Base-by-base conservation (phyloP, 2,329 filamentous ascomycete species). In the Lojkania enalia region DNA sequence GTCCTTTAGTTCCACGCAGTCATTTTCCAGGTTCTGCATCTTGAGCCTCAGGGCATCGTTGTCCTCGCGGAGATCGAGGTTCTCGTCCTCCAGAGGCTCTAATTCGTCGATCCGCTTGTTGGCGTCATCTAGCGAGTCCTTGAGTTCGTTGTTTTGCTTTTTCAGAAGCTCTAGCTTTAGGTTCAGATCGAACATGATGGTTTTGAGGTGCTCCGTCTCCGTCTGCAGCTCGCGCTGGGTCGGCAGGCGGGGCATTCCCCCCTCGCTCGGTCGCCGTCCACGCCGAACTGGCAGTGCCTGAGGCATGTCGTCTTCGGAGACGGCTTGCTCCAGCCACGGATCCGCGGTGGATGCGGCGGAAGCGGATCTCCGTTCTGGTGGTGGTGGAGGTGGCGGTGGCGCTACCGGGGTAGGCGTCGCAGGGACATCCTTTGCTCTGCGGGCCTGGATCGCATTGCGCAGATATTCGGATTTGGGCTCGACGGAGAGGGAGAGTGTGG, bases 381-480 rank as follows among this genome's bases (percentile, higher is more conserved):
- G 49, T 16, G 5, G 46, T n/a, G n/a, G n/a, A n/a, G n/a, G n/a
- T 42, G 23, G 44, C 20, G 3, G 54, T 27, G 11, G 39, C 42
- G 55, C 47, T 4, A 40, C 35, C 15, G 52, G 45, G 4, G 52
- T 35, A 5, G 54, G 45, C 4, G 45, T 51, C 9, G 57, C 48
- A 5, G 60, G 51, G 3, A 51, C 39, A 21, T 64, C 59, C 30
- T 54, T 51, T 5, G 61, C 61, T 41, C 64, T 52, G 20, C 58
- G 55, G 4, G 59, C 63, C n/a, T 68, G 51, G 5, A 70, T 55
- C 13, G 62, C 64, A 49, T 60, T 54, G 25, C 64, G 60, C 39
- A 70, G 48, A 41, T 58, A 64, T 38, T 69, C 64, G 4, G 61
- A 64, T 39, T 62, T 66, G n/a, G 66, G 65, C 20, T 60, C 59